Base-by-base conservation (phyloP, 192 early-diverging fungal species). In the Martensiomyces pterosporus region DNA sequence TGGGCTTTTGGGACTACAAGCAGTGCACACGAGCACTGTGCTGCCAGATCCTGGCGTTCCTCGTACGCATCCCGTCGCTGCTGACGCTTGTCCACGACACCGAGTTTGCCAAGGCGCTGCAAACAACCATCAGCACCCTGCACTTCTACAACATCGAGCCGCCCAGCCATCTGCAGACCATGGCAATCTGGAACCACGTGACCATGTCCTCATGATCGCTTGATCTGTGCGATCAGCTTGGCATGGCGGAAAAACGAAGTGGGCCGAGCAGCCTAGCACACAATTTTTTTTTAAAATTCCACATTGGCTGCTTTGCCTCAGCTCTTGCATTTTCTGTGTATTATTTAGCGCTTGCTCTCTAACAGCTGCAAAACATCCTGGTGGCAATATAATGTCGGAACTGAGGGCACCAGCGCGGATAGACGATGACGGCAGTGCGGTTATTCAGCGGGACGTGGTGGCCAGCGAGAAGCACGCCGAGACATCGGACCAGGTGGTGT, bases 341-440 rank as follows among this genome's bases (percentile, higher is more conserved):
- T n/a, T n/a, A n/a, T n/a, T 17, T 21, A 14, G 23, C 9, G 24
- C 6, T 26, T 5, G 15, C 15, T 21, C 15, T 22, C 38, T 4
- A 32, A 27, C 0, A 2, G n/a, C 3, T 46, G 19, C 3, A 6
- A 4, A 4, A 24, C 26, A 3, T 39, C 16, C 48, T 37, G 4
- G 22, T 37, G 39, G 37, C n/a, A n/a, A 52, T 3, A 41, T 29
- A 39, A 51, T 45, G 46, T 15, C 54, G 9, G 41, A 41, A 41
- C 9, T 41, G 16, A 41, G 7, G 14, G 22, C 16, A 5, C 39
- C 39, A 41, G 39, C 22, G 9, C 39, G 58, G 0, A 43, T 75
- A 2, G 76, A 79, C 19, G 79, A 87, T 60, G 86, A 90, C 44
- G 87, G 88, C 3, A 68, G 74, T 37, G 45, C 77, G 0, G 82